phyloP scores from a whole-genome alignment of 371 early-diverging fungal genomes.

The Globomyces sp. region DNA sequence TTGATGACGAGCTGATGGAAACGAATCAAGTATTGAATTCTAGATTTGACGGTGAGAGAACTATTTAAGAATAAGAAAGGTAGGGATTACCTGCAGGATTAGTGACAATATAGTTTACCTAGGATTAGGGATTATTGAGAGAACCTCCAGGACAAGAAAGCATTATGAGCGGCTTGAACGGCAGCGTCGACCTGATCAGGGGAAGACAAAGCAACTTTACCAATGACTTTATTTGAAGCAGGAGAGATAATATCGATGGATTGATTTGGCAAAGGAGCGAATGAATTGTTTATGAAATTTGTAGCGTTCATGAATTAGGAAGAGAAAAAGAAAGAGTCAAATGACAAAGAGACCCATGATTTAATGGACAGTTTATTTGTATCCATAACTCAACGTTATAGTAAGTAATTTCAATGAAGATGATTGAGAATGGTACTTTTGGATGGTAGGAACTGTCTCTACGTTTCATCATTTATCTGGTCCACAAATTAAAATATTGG shows the following conservation, averaged over 20 bases:
- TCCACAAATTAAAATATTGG: too few species aligned
- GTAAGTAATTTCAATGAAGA: too few species aligned
- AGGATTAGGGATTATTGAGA: neutral
- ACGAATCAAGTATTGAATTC: conserved; percentile 57
- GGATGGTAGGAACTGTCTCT: too few species aligned
- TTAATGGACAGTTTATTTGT: too few species aligned
- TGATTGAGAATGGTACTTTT: too few species aligned
- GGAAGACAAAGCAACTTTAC: conserved; percentile 58
- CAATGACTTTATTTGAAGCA: conserved; percentile 57
- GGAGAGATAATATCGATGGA: conserved; percentile 55
- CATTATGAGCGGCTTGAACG: conserved; percentile 51
- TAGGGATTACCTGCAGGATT: neutral
- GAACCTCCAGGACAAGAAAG: conserved; percentile 33
- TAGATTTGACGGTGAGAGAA: conserved; percentile 42
- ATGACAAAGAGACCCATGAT: too few species aligned
- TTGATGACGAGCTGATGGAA: conserved; percentile 54
- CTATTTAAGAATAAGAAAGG: conserved; percentile 7
- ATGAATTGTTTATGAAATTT: conserved; percentile 4
- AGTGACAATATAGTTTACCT: neutral
- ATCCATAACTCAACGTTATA: too few species aligned
- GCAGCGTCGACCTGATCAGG: conserved; percentile 57
- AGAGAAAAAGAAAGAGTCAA: too few species aligned
- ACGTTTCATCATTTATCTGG: too few species aligned
- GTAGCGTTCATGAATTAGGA: neutral
- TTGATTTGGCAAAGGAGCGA: neutral